phyloP scores from a whole-genome alignment of 1,284 basidiomycete species.

The Meripilus lineatus region DNA sequence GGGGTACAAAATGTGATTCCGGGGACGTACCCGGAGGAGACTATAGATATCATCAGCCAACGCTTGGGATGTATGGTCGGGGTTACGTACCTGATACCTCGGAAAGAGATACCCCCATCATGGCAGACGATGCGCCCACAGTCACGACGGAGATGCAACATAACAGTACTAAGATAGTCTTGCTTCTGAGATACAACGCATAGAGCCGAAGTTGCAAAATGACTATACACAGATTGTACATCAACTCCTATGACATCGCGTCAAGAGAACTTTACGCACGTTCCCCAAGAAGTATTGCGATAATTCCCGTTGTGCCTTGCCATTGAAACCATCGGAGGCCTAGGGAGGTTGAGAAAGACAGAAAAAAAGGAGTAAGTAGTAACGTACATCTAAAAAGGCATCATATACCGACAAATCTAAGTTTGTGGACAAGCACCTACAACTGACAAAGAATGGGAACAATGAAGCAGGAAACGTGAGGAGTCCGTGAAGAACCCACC shows the following conservation, averaged over 20 bases:
- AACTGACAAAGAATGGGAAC: background rate
- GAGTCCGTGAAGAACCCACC: background rate
- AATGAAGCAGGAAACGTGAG: background rate
- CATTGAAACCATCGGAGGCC: slow-evolving; percentile 4
- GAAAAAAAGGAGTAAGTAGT: too few species aligned
- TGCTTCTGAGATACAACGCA: slow-evolving; percentile 51
- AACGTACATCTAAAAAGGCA: background rate
- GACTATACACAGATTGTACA: slow-evolving; percentile 30
- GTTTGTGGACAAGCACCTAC: background rate
- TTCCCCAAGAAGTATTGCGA: slow-evolving; percentile 49
- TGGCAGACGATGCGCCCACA: slow-evolving; percentile 34
- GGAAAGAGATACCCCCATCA: slow-evolving; percentile 40
- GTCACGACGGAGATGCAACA: slow-evolving; percentile 29
- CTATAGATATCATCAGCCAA: too few species aligned
- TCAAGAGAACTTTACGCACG: slow-evolving; percentile 26
- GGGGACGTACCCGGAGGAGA: slow-evolving; percentile 10
- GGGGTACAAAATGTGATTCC: slow-evolving; percentile 40
- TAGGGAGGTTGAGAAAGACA: too few species aligned
- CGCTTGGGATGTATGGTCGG: too few species aligned
- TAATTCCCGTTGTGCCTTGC: slow-evolving; percentile 36
- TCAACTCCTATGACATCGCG: too few species aligned
- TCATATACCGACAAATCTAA: background rate
- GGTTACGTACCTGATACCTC: slow-evolving; percentile 34
- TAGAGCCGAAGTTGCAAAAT: slow-evolving; percentile 61
- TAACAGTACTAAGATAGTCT: slow-evolving; percentile 43